These are phyloP conservation scores for Ogataea corticis DNA, from an alignment of 805 yeast species.

Conservation along the genomic window DNA sequence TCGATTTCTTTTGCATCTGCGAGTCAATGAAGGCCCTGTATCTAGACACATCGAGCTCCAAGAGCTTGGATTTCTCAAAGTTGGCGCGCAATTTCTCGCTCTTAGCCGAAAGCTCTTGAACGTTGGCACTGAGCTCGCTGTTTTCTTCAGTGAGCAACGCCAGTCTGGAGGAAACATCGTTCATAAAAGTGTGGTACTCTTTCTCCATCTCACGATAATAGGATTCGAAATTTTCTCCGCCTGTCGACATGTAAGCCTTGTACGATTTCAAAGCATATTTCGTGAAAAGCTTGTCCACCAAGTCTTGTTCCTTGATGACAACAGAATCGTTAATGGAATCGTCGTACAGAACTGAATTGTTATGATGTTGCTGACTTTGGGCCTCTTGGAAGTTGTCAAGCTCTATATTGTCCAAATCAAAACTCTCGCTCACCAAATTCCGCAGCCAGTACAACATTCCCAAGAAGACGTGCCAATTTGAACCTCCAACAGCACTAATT, in stretches of 20 bases:
- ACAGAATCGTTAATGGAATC: slow-evolving; percentile 28
- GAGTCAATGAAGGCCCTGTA: slow-evolving; percentile 70
- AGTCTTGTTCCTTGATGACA: slow-evolving; percentile 27
- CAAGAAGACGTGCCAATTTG: slow-evolving; percentile 79
- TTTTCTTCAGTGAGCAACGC: slow-evolving; percentile 43
- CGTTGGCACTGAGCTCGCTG: slow-evolving; percentile 38
- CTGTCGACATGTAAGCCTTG: slow-evolving; percentile 56
- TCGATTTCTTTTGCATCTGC: slow-evolving; percentile 61
- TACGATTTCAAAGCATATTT: slow-evolving; percentile 67
- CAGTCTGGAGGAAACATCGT: slow-evolving; percentile 49
- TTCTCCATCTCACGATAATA: slow-evolving; percentile 54
- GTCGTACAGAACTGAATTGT: slow-evolving; percentile 29
- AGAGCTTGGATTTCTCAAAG: slow-evolving; percentile 57
- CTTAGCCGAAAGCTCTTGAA: slow-evolving; percentile 44
- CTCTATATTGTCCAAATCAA: slow-evolving; percentile 38
- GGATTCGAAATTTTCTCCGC: slow-evolving; percentile 60
- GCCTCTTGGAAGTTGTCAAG: slow-evolving; percentile 27
- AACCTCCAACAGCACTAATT: slow-evolving; percentile 88
- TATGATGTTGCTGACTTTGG: slow-evolving; percentile 21
- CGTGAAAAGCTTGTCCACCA: slow-evolving; percentile 32
- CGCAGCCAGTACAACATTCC: slow-evolving; percentile 86
- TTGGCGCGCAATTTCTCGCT: slow-evolving; percentile 50
- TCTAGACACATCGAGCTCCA: slow-evolving; percentile 69
- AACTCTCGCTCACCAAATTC: slow-evolving; percentile 47
- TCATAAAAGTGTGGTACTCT: slow-evolving; percentile 54